These are phyloP conservation scores for Torulaspora gathmanii DNA, from an alignment of 805 yeast genomes.

Conservation along the genomic window DNA sequence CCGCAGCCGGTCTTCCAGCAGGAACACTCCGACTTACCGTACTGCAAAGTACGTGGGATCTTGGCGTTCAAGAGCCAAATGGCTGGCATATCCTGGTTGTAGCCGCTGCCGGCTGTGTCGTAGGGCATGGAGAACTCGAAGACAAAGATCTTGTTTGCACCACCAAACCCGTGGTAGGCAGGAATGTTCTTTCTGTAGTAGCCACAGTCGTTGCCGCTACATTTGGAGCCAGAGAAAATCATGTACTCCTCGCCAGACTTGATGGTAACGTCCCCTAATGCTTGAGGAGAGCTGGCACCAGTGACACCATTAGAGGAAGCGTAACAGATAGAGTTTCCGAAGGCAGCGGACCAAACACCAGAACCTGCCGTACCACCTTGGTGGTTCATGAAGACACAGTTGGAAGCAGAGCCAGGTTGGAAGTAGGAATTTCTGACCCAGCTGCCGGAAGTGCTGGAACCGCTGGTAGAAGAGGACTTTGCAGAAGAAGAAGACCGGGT, in stretches of 20 bases:
- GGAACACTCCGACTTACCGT: conserved; percentile 79
- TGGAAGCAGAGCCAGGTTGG: conserved; percentile 64
- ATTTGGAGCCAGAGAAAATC: conserved; percentile 69
- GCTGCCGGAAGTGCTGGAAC: conserved; percentile 43
- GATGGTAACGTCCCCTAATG: conserved; percentile 63
- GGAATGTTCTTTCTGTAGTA: conserved; percentile 81
- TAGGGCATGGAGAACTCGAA: conserved; percentile 94
- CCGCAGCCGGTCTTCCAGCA: conserved; percentile 99
- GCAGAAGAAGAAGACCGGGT: conserved; percentile 31
- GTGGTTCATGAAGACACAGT: conserved; percentile 79
- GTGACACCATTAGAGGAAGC: conserved; percentile 72
- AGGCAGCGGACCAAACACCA: conserved; percentile 80
- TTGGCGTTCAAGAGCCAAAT: conserved; percentile 93
- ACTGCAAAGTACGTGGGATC: conserved; percentile 94
- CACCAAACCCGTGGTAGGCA: conserved; percentile 92
- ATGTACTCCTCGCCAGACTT: conserved; percentile 73
- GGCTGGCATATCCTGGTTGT: conserved; percentile 95
- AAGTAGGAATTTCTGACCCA: conserved; percentile 80
- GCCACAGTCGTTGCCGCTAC: conserved; percentile 66
- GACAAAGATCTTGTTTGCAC: conserved; percentile 76
- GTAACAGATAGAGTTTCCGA: conserved; percentile 90
- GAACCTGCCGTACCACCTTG: conserved; percentile 80
- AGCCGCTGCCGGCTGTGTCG: conserved; percentile 43
- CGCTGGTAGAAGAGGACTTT: conserved; percentile 35
- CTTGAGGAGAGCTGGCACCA: conserved; percentile 64